Evolutionary conservation across 345 rosid species (phyloP).

Genomic region (Rhodamnia argentea): DNA sequence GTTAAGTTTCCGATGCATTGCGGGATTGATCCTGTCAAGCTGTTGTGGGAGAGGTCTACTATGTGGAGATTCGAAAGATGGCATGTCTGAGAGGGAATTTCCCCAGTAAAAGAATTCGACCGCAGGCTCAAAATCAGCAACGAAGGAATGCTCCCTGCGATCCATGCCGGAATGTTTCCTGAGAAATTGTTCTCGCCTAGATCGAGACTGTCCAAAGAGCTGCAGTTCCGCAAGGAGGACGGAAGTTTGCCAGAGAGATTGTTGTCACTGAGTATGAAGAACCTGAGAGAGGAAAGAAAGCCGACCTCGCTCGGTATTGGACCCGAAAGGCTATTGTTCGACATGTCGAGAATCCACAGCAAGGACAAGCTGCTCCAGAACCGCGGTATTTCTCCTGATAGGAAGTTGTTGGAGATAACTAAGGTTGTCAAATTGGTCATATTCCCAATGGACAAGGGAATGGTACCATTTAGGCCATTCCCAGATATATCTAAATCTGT

Average conservation of each 20-base stretch:
- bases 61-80: not conserved
- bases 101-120: not conserved
- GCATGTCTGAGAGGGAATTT: not conserved
- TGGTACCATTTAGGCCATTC: not conserved
- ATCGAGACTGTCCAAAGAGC: not conserved
- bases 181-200: not conserved
- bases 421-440: not conserved
- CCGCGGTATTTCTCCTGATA: not conserved
- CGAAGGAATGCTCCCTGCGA: not conserved
- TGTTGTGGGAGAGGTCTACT: not conserved
- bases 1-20: not conserved
- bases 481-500: not conserved
- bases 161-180: not conserved
- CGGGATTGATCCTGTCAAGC: not conserved
- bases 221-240: not conserved
- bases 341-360: not conserved
- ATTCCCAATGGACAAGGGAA: not conserved
- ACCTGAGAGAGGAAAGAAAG: not conserved
- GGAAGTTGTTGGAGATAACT: not conserved
- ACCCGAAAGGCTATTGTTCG: not conserved
- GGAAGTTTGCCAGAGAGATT: not conserved
- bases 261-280: not conserved
- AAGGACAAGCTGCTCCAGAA: not conserved
- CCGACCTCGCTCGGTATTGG: constrained; percentile 7
- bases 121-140: not conserved